A percentile compares a stretch with the other conserved stretches of the same genome.
Evolutionary conservation across 495 filamentous ascomycete species (phyloP).

Genomic region (Bacidia rubella): DNA sequence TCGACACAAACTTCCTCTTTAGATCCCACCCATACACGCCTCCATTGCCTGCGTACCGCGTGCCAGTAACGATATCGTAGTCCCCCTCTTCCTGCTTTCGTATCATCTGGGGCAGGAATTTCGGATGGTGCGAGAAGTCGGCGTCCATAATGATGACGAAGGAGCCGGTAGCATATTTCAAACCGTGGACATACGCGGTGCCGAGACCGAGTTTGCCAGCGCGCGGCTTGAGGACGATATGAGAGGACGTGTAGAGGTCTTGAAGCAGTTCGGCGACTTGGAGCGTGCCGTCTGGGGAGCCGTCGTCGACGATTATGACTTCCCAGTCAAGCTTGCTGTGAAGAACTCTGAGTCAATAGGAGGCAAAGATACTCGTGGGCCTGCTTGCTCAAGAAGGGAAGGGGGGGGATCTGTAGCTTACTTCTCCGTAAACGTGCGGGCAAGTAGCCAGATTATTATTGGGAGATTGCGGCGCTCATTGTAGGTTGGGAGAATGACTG

Average conservation of each 20-base stretch:
- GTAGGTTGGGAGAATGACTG: slow-evolving; percentile 93
- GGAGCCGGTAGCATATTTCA: slow-evolving; percentile 76
- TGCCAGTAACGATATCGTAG: slow-evolving; percentile 95
- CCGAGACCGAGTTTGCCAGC: slow-evolving; percentile 91
- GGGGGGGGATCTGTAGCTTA: slow-evolving; percentile 23
- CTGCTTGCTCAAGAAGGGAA: no score
- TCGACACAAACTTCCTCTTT: slow-evolving; percentile 83
- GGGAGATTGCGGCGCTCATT: slow-evolving; percentile 96
- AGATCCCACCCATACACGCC: slow-evolving; percentile 97
- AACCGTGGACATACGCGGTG: slow-evolving; percentile 91
- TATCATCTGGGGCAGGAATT: slow-evolving; percentile 88
- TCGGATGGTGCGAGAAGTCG: slow-evolving; percentile 96
- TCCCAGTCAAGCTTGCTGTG: slow-evolving; percentile 88
- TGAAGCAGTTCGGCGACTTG: slow-evolving; percentile 79
- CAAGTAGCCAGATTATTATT: slow-evolving; percentile 86
- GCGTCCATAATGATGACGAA: slow-evolving; percentile 99
- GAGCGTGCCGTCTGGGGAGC: slow-evolving; percentile 90
- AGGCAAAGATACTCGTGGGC: no score
- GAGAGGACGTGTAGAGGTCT: slow-evolving; percentile 58
- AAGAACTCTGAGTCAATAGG: slow-evolving; percentile 3
- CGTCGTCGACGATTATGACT: slow-evolving; percentile 94
- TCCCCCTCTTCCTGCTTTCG: slow-evolving; percentile 49
- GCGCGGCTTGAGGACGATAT: slow-evolving; percentile 73
- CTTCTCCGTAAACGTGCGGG: slow-evolving; percentile 79
- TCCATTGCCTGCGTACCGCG: slow-evolving; percentile 68